Evolutionary conservation across 805 yeast genomes (phyloP).

Genomic region (Myxozyma lipomycoides): DNA sequence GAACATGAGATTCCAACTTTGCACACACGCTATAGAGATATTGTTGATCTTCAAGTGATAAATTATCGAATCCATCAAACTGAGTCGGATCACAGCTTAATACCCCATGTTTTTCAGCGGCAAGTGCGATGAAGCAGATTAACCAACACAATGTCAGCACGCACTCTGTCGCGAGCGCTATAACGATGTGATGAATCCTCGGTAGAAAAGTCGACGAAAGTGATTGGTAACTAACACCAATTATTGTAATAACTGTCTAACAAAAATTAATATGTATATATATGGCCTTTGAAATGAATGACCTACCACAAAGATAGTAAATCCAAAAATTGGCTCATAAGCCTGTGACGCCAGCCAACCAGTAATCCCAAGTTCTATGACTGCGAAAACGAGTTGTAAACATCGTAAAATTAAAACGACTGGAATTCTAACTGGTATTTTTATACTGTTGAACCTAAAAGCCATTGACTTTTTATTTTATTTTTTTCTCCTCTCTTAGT

Average conservation of each 20-base stretch:
- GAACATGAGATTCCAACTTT: conserved; percentile 9
- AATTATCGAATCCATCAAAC: background rate
- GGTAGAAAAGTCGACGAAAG: conserved; percentile 4
- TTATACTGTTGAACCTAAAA: no score
- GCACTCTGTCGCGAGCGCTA: conserved; percentile 10
- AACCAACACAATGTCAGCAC: conserved; percentile 12
- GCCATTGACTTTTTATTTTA: background rate
- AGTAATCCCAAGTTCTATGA: conserved; percentile 17
- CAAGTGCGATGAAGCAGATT: conserved; percentile 8
- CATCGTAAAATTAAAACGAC: conserved; percentile 7
- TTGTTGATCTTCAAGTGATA: background rate
- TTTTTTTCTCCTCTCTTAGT: background rate
- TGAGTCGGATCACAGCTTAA: conserved; percentile 2
- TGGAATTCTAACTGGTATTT: no score
- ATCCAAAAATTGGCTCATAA: conserved; percentile 20
- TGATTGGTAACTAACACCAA: conserved; percentile 12
- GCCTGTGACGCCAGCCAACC: conserved; percentile 12
- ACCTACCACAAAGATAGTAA: conserved; percentile 14
- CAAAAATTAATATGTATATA: background rate
- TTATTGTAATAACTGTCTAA: conserved; percentile 7
- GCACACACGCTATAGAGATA: conserved; percentile 2
- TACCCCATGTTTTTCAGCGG: conserved; percentile 6
- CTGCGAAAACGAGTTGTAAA: conserved; percentile 7
- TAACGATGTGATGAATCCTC: conserved; percentile 3
- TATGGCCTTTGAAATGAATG: background rate